These are phyloP conservation scores for Sesbania bispinosa DNA, from an alignment of 306 rosid genomes.

Conservation along the genomic window DNA sequence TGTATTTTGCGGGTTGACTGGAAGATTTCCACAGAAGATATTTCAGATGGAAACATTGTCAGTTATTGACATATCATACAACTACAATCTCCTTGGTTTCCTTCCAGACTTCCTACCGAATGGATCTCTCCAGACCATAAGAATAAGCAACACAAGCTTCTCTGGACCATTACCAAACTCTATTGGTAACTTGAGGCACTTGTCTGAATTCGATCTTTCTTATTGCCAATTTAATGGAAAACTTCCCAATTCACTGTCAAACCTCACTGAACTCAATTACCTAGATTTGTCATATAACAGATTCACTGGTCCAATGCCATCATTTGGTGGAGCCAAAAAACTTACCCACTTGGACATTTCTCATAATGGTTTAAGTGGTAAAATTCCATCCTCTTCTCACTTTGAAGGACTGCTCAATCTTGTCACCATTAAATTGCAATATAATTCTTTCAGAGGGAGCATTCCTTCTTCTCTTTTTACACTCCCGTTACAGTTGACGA, in stretches of 20 bases:
- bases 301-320: slow-evolving; percentile 13
- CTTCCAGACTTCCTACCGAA: slow-evolving; percentile 21
- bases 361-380: slow-evolving; percentile 16
- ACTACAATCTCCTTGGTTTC: background rate
- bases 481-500: background rate
- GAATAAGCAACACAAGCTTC: background rate
- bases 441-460: slow-evolving; percentile 27
- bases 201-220: background rate
- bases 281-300: slow-evolving; percentile 15
- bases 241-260: slow-evolving; percentile 22
- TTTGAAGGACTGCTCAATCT: slow-evolving; percentile 23
- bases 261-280: slow-evolving; percentile 8
- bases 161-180: slow-evolving; percentile 19
- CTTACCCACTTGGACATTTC: slow-evolving; percentile 12
- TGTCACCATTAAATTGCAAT: background rate
- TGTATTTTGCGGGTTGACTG: background rate
- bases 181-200: background rate
- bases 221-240: background rate
- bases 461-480: slow-evolving; percentile 29
- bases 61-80: background rate
- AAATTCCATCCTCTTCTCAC: background rate
- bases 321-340: slow-evolving; percentile 6
- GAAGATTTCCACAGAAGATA: slow-evolving; percentile 22
- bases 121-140: background rate
- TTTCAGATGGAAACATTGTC: background rate